Percentiles rank a stretch among this genome's conserved stretches.
These are phyloP conservation scores for Hymenoscyphus linearis DNA, from an alignment of 2,329 filamentous ascomycete species.

Conservation along the genomic window DNA sequence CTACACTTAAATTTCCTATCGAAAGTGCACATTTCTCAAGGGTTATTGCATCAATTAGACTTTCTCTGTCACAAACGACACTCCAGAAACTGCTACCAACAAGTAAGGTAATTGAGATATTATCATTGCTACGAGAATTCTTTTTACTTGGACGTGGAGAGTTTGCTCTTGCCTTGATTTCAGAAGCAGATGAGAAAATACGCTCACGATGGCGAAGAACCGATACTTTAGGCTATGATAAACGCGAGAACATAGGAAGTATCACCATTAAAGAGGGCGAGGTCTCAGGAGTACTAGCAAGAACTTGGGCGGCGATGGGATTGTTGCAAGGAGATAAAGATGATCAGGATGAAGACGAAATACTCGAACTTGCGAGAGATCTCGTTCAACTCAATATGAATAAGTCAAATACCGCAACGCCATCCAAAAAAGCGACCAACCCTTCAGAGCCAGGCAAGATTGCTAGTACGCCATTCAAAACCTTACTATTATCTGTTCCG, in stretches of 20 bases:
- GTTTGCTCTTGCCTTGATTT: constrained; percentile 81
- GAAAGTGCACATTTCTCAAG: constrained; percentile 63
- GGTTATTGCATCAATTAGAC: constrained; percentile 69
- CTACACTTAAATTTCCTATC: constrained; percentile 67
- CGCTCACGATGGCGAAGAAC: constrained; percentile 65
- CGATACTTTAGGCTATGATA: constrained; percentile 52
- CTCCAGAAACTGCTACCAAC: constrained; percentile 78
- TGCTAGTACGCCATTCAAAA: constrained; percentile 59
- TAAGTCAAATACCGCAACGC: constrained; percentile 39
- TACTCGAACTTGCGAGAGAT: constrained; percentile 75
- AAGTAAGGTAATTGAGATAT: constrained; percentile 67
- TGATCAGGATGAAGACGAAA: constrained; percentile 68
- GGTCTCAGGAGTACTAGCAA: constrained; percentile 67
- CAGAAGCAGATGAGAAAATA: constrained; percentile 76
- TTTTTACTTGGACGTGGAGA: constrained; percentile 84
- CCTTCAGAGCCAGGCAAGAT: constrained; percentile 13
- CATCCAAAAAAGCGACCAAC: constrained; percentile 29
- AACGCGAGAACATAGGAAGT: constrained; percentile 53
- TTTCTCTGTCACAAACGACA: constrained; percentile 77
- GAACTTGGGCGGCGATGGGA: constrained; percentile 76
- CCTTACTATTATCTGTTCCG: constrained; percentile 75
- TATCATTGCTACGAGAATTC: constrained; percentile 77
- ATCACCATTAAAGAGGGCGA: constrained; percentile 82
- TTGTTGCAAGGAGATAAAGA: constrained; percentile 63
- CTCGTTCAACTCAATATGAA: constrained; percentile 63